These are phyloP conservation scores for Flaveria floridana DNA, from an alignment of 140 eudicot species.

Conservation along the genomic window DNA sequence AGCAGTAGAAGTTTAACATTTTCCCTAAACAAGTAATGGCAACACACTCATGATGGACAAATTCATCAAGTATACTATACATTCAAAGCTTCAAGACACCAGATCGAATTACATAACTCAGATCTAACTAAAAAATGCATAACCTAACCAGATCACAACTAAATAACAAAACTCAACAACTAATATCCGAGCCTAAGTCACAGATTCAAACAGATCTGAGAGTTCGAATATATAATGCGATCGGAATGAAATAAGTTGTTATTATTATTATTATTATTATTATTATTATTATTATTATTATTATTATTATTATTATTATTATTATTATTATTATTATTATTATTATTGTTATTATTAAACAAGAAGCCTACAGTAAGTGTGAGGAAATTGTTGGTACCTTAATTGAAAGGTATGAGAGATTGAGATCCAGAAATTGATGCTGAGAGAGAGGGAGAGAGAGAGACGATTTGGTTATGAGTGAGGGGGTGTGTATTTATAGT, in stretches of 20 bases:
- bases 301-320: too few relatives aligned
- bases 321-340: too few relatives aligned
- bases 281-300: too few relatives aligned
- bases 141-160: neutral
- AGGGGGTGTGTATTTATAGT: slow-evolving; percentile 36
- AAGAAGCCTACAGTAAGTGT: neutral
- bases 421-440: slow-evolving; percentile 37
- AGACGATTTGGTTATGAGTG: slow-evolving; percentile 35
- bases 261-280: too few relatives aligned
- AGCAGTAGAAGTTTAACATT: slow-evolving; percentile 12
- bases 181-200: too few relatives aligned
- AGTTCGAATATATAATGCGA: too few relatives aligned
- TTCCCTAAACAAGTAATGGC: neutral
- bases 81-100: slow-evolving; percentile 7
- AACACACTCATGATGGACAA: neutral
- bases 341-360: too few relatives aligned
- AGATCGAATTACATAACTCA: slow-evolving; percentile 34
- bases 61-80: too few relatives aligned
- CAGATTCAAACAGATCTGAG: too few relatives aligned
- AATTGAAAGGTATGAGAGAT: slow-evolving; percentile 16
- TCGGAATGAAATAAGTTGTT: too few relatives aligned
- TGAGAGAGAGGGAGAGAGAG: slow-evolving; percentile 16
- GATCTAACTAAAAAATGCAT: slow-evolving; percentile 24
- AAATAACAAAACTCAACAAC: too few relatives aligned
- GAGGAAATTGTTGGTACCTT: slow-evolving; percentile 20